Evolutionary conservation across 2,329 filamentous ascomycete genomes (phyloP).

Genomic region (Monosporascus sp.): DNA sequence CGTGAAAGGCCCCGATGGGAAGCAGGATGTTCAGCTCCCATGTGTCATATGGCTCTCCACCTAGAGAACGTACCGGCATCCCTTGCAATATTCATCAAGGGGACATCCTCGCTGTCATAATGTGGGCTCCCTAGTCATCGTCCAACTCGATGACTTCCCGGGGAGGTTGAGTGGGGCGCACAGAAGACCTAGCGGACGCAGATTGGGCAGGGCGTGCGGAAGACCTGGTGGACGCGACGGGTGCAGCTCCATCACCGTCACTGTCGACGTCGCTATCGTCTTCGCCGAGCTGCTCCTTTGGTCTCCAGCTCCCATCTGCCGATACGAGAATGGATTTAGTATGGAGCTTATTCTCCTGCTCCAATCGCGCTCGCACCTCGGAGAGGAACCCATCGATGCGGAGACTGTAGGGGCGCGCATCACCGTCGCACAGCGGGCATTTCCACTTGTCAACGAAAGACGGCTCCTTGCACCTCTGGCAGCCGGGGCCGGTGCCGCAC

Average conservation of each 20-base stretch:
- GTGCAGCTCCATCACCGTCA: conserved; percentile 19
- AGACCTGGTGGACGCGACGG: conserved; percentile 3
- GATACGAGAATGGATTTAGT: conserved; percentile 58
- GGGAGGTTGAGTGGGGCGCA: conserved; percentile 2
- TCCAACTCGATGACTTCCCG: conserved; percentile 19
- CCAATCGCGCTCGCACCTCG: conserved; percentile 53
- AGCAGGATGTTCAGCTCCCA: too few species aligned
- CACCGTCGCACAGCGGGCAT: conserved; percentile 75
- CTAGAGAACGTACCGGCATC: neutral
- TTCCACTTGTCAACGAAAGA: conserved; percentile 68
- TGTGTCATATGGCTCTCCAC: too few species aligned
- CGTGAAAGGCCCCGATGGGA: too few species aligned
- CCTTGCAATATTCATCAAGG: too few species aligned
- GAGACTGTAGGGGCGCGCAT: conserved; percentile 70
- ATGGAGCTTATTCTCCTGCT: conserved; percentile 39
- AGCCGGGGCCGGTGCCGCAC: conserved; percentile 32
- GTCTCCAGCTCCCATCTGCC: conserved; percentile 60
- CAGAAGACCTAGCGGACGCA: conserved; percentile 5
- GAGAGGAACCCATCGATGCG: conserved; percentile 69
- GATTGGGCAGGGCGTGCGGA: conserved; percentile 7
- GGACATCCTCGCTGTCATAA: neutral
- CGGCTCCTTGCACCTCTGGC: conserved; percentile 41
- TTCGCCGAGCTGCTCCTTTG: conserved; percentile 29
- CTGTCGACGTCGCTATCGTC: conserved; percentile 27
- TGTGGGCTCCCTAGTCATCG: conserved; percentile 5